These are phyloP conservation scores for Didymella sp. DNA, from an alignment of 2,329 filamentous ascomycete genomes.

Conservation along the genomic window DNA sequence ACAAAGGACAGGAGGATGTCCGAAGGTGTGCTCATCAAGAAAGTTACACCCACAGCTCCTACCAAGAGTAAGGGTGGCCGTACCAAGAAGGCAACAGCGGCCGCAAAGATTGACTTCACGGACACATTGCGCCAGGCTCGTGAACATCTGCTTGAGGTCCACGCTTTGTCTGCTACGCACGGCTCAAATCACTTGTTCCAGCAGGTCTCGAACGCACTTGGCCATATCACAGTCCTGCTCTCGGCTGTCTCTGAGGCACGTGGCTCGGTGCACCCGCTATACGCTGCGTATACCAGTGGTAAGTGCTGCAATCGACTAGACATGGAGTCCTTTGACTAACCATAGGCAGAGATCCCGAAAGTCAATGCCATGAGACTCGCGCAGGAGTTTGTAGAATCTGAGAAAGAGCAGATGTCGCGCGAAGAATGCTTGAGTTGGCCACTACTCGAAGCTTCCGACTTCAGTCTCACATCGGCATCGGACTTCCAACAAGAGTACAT, in stretches of 20 bases:
- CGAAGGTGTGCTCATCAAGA: constrained; percentile 29
- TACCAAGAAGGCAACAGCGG: constrained; percentile 31
- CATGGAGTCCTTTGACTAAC: constrained; percentile 20
- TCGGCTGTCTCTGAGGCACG: constrained; percentile 47
- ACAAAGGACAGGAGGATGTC: constrained; percentile 37
- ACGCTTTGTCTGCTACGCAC: constrained; percentile 60
- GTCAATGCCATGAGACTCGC: constrained; percentile 73
- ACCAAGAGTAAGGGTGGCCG: constrained; percentile 26
- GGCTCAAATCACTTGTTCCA: constrained; percentile 67
- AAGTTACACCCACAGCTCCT: constrained; percentile 14
- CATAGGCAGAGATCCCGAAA: constrained; percentile 68
- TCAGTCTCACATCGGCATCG: constrained; percentile 49
- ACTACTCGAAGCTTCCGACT: constrained; percentile 39
- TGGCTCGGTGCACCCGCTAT: constrained; percentile 48
- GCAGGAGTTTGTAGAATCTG: constrained; percentile 60
- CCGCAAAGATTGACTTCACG: constrained; percentile 56
- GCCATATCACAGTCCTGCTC: constrained; percentile 49
- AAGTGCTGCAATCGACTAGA: constrained; percentile 23
- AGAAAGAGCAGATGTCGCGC: constrained; percentile 53
- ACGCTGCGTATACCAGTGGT: constrained; percentile 51
- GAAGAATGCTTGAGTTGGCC: constrained; percentile 52
- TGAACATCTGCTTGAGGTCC: constrained; percentile 69
- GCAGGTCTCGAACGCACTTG: constrained; percentile 47
- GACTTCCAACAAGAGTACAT: constrained; percentile 81
- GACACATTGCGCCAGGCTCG: constrained; percentile 70